Percentiles rank a stretch among this genome's conserved stretches.
Conservation (phyloP, 768 basidiomycete species). For the Lenzites betulinus region DNA sequence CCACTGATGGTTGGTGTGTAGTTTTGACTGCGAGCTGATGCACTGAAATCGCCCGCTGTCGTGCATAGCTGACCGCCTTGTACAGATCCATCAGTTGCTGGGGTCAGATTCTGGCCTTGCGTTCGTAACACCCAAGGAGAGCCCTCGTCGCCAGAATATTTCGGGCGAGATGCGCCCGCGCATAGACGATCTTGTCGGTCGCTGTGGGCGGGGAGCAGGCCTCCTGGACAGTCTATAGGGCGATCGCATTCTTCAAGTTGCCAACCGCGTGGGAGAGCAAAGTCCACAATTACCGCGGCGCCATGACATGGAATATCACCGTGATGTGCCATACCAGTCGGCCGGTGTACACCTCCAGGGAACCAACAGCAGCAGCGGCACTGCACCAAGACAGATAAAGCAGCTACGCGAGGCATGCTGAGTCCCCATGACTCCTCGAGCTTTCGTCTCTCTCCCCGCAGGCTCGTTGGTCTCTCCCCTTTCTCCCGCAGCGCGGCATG, state of each 20-base stretch:
- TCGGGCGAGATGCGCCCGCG: no score
- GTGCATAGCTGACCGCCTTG: no score
- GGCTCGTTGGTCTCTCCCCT: background rate
- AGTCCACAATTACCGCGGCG: background rate
- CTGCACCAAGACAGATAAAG: background rate
- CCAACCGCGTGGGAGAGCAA: background rate
- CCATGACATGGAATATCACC: background rate
- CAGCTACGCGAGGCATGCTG: background rate
- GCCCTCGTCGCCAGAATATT: no score
- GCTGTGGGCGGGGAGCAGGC: no score
- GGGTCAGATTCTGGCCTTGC: no score
- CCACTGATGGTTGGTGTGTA: constrained; percentile 12
- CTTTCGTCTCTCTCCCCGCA: no score
- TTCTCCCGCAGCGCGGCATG: constrained; percentile 12
- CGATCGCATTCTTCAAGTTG: background rate
- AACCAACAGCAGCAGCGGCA: background rate
- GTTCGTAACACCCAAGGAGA: no score
- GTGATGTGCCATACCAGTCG: background rate
- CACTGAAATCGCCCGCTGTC: background rate
- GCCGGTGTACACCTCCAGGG: background rate
- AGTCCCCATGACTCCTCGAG: background rate
- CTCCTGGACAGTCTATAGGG: no score
- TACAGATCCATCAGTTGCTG: no score
- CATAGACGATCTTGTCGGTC: no score
- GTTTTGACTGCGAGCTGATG: constrained; percentile 6